A percentile compares a stretch with the other conserved stretches of the same genome.
These are phyloP conservation scores for Chenopodium formosanum DNA, from an alignment of 148 eudicot genomes.

Conservation along the genomic window DNA sequence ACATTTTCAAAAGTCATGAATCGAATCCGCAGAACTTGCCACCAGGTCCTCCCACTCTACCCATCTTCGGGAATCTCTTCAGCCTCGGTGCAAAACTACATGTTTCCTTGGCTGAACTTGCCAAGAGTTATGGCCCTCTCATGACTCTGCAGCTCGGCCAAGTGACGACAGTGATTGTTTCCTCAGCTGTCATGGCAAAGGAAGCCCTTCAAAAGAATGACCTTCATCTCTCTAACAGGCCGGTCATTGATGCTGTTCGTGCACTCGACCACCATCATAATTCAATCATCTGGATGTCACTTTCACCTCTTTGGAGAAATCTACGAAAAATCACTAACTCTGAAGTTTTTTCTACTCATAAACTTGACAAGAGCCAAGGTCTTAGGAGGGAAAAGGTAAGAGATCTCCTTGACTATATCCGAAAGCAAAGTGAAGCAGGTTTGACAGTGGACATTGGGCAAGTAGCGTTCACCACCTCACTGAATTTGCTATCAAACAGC, in stretches of 20 bases:
- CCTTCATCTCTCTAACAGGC: constrained; percentile 14
- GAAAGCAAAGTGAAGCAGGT: constrained; percentile 7
- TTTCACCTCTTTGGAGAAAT: constrained; percentile 21
- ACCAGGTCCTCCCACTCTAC: constrained; percentile 27
- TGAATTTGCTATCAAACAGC: constrained; percentile 24
- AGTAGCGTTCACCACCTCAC: constrained; percentile 15
- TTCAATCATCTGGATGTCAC: constrained; percentile 19
- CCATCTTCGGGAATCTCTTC: constrained; percentile 28
- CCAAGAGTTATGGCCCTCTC: constrained; percentile 30
- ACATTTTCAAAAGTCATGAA: background rate
- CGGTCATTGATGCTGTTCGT: constrained; percentile 21
- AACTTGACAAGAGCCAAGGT: constrained; percentile 7
- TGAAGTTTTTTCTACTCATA: constrained; percentile 3
- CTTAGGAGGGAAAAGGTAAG: constrained; percentile 10
- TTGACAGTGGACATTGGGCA: constrained; percentile 20
- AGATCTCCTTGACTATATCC: constrained; percentile 19
- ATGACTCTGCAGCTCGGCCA: constrained; percentile 29
- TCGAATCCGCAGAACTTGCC: constrained; percentile 11
- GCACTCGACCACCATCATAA: constrained; percentile 18
- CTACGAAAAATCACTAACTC: constrained; percentile 22
- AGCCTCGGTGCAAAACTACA: constrained; percentile 29
- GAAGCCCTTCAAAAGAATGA: constrained; percentile 30
- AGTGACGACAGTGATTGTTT: constrained; percentile 25
- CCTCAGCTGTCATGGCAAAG: constrained; percentile 21
- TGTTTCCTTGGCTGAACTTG: constrained; percentile 21